A percentile compares a stretch with the other conserved stretches of the same genome.
phyloP scores from a whole-genome alignment of 805 yeast species.

The Lipomyces oligophaga region DNA sequence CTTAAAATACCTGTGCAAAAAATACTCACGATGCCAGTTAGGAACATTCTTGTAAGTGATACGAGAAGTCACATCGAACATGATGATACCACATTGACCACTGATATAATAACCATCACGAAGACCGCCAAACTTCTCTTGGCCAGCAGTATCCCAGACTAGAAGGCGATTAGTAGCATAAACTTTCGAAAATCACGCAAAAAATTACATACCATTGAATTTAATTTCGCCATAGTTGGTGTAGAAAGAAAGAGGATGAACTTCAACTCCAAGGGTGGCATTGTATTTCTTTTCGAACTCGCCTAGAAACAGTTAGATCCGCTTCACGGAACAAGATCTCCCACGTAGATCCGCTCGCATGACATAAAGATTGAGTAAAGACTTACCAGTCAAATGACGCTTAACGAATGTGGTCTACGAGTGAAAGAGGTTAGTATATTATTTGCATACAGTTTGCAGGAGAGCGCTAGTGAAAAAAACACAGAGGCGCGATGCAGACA shows the following conservation, averaged over 20 bases:
- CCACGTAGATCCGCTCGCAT: background rate
- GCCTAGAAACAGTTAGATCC: conserved; percentile 44
- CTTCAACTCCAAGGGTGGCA: conserved; percentile 99
- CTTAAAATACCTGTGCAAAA: background rate
- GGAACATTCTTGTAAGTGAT: conserved; percentile 99
- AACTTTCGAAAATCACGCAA: background rate
- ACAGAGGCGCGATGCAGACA: background rate
- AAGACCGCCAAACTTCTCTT: conserved; percentile 98
- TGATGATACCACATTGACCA: conserved; percentile 99
- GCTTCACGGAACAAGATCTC: background rate
- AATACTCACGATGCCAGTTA: conserved; percentile 88
- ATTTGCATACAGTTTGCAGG: too few relatives aligned
- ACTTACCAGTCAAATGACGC: conserved; percentile 80
- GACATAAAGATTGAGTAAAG: background rate
- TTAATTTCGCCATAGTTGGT: conserved; percentile 98
- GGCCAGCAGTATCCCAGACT: conserved; percentile 99
- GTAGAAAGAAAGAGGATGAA: conserved; percentile 95
- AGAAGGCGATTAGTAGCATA: background rate
- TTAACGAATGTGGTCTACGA: conserved; percentile 91
- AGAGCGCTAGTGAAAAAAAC: too few relatives aligned
- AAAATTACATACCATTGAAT: conserved; percentile 53
- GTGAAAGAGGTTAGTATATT: background rate
- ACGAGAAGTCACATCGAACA: conserved; percentile 99
- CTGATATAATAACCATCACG: conserved; percentile 99
- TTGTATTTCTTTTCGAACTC: conserved; percentile 98